Evolutionary conservation across 352 stramenopile species (phyloP), one percentile per base, ranked within the genome.

Genomic region (Aphanomyces invadans): DNA sequence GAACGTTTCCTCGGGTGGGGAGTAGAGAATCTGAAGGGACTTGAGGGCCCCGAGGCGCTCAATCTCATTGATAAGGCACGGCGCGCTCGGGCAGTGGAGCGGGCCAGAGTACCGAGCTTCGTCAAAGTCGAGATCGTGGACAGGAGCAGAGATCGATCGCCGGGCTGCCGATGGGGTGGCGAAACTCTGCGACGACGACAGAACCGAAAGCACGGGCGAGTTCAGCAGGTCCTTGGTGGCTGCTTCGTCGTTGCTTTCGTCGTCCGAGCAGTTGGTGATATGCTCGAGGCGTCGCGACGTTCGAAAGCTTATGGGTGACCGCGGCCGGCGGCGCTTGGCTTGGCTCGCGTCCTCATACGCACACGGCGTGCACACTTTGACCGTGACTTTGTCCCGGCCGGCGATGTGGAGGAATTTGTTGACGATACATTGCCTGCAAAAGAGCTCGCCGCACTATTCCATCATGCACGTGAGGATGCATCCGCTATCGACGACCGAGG

Each of bases 71-170:
- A 62, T 61, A 7, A 69, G 72, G 25, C 86, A 70, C 9, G 80
- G 84, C 2, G 80, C 25, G 81, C 69, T 79, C 75, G 48, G 84
- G 81, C 84, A 83, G 90, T 45, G 78, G 74, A 65, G 90, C 79
- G 3, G 54, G 68, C 82, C 82, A 52, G 4, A 31, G 38, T 67
- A 39, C 3, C 3, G 15, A n/a, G 49, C 21, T n/a, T 57, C 49
- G 12, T 57, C 49, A 33, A 57, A 57, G 25, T 57, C 49, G 19
- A 57, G 49, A 33, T 57, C 49, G 21, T 26, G 36, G 36, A 42
- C 36, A 15, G 36, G 36, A 7, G 36, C 36, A 7, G 36, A 42
- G 15, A 15, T 42, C 7, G 36, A 15, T 42, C 7, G 7, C 36
- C 36, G 36, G 36, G 36, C 15, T 42, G 15, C 7, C 36, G 36